Base-by-base conservation (phyloP, 768 basidiomycete genomes). In the Tulasnella sp. region DNA sequence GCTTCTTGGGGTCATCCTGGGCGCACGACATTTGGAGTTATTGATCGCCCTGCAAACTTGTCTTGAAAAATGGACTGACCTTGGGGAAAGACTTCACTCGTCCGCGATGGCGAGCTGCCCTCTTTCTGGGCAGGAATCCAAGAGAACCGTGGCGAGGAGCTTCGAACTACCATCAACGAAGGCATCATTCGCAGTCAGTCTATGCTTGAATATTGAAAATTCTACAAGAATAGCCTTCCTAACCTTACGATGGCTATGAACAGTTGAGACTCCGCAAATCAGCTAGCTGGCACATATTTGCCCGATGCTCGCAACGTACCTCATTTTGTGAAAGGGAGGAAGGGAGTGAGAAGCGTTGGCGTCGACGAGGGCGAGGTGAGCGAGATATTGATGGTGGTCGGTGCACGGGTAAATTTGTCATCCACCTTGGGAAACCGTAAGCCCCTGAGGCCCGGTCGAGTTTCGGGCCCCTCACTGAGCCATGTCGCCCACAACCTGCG, bases 11-110 rank as follows among this genome's bases (percentile, higher is more conserved):
- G 89, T 99, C 97, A 91, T 99, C 98, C 97, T 98, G 79, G 42
- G 61, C 75, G 46, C 39, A 46, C 39, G 75, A 73, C 55, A 73
- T 79, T 71, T 61, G 40, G 42, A 37, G 48, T 55, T 39, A 70
- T n/a, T 32, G 37, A 74, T 40, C 70, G 70, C 74, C 70, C 32
- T 75, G 32, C 71, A 18, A 51, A 74, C 2, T 75, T 16, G 16
- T 1, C 26, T 26, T 67, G 29, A 42, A 40, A 42, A 26, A n/a
- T 48, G 71, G 44, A 82, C 91, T 79, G 80, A 95, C 96, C 92
- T 91, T 96, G 84, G 98, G 98, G 92, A 99, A 99, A 81, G 96
- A 91, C 91, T 99, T 99, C 86, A 98, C 96, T 89, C 96, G 96
- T 85, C 97, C 97, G 82, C 97, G 92, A 87, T 98, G 97, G 84